Conservation (phyloP, 495 filamentous ascomycete species). For the Antarctomyces pellizariae region DNA sequence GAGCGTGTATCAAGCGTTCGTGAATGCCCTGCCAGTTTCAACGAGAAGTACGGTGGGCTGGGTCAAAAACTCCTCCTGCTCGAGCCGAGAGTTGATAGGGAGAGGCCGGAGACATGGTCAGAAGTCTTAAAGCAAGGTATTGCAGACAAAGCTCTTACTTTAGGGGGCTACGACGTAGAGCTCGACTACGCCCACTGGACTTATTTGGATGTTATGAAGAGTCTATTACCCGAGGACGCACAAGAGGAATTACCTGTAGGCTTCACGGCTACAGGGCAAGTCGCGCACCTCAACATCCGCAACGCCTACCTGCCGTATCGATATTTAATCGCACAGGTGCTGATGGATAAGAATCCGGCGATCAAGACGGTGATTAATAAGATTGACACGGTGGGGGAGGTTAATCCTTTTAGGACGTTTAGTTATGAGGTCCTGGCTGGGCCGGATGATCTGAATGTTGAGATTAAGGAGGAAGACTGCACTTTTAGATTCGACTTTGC, state of each 20-base stretch:
- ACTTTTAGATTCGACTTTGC: conserved; percentile 48
- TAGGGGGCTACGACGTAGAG: conserved; percentile 42
- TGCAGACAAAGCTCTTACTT: conserved; percentile 41
- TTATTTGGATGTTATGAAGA: conserved; percentile 57
- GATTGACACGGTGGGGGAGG: conserved; percentile 59
- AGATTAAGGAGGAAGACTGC: conserved; percentile 39
- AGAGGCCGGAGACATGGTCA: conserved; percentile 7
- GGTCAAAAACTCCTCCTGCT: conserved; percentile 7
- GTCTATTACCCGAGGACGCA: conserved; percentile 47
- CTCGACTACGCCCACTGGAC: conserved; percentile 74
- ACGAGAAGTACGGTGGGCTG: neutral
- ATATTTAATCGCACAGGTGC: conserved; percentile 53
- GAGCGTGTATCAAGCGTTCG: conserved; percentile 32
- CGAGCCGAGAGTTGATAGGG: neutral
- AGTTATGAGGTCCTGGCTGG: conserved; percentile 79
- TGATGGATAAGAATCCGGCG: conserved; percentile 66
- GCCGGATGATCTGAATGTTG: conserved; percentile 53
- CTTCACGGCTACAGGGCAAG: conserved; percentile 71
- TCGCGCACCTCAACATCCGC: conserved; percentile 83
- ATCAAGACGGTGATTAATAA: conserved; percentile 92
- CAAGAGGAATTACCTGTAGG: conserved; percentile 62
- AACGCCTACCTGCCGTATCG: conserved; percentile 62
- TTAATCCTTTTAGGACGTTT: conserved; percentile 81
- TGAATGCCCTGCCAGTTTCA: neutral
- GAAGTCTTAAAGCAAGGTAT: conserved; percentile 53